Base-by-base conservation (phyloP, 176 grass and related monocot genomes). In the Lolium perenne region DNA sequence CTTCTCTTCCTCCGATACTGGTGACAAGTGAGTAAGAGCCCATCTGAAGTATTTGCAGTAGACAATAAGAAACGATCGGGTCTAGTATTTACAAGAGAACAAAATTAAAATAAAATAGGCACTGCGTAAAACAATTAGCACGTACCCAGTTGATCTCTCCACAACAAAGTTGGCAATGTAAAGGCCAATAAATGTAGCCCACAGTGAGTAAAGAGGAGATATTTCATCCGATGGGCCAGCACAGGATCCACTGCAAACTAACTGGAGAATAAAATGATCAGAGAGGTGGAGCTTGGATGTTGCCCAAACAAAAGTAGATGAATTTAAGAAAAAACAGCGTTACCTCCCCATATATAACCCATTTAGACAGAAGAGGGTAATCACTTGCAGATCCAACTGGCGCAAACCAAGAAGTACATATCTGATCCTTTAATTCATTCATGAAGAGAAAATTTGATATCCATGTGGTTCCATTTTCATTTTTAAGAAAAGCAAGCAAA, bases 271-370 rank as follows among this genome's bases (percentile, higher is more conserved):
- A 85, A 65, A 78, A 83, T 83, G 86, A 90, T 92, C 60, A 91
- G 69, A 89, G 21, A 62, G 86, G 54, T 90, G 38, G 21, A 81
- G 48, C 40, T 75, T 71, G 17, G 45, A 87, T 71, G 57, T 76
- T 21, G 45, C 56, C 21, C 17, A 68, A 56, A 65, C 23, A 80
- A 63, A 75, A 70, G 17, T 25, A 76, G 29, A 29, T 29, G 1
- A 29, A 29, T 35, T 2, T 62, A 87, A 82, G 65, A 70, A 78
- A 89, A 46, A 40, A 70, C 51, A 69, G 25, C 40, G 17, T 26
- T 89, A 98, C 95, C 91, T 98, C 95, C 64, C 93, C 95, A 87
- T 95, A 98, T 82, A 98, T 93, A 73, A 95, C 93, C 95, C 95
- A 98, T 72, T 90, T 95, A 4, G 95, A 93, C 48, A 98, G 84